A percentile compares a stretch with the other conserved stretches of the same genome.
Conservation (phyloP, 805 yeast genomes). For the Pichia deserticola region DNA sequence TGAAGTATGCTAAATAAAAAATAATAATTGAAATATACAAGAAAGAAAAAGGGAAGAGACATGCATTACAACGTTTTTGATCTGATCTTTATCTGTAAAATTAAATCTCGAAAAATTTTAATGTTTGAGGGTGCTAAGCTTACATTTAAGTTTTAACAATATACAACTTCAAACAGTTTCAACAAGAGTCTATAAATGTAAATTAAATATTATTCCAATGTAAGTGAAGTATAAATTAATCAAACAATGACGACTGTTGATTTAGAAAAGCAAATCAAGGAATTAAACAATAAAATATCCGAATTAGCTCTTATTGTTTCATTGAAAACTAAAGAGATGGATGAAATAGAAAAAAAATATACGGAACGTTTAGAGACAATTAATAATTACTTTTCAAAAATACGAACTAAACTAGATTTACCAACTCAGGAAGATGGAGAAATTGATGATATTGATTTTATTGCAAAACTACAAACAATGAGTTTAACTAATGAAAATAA, state of each 20-base stretch:
- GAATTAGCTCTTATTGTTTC: slow-evolving; percentile 32
- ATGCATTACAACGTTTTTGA: too few species aligned
- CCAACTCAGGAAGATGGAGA: background rate
- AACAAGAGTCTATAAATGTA: too few species aligned
- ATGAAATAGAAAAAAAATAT: slow-evolving; percentile 20
- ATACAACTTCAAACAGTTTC: too few species aligned
- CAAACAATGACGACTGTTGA: background rate
- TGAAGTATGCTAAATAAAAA: too few species aligned
- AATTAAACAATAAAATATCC: slow-evolving; percentile 17
- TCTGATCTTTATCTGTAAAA: too few species aligned
- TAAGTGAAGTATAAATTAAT: too few species aligned
- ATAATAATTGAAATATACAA: too few species aligned
- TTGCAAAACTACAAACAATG: background rate
- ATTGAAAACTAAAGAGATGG: slow-evolving; percentile 34
- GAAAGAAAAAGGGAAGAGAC: too few species aligned
- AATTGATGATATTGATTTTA: slow-evolving; percentile 2
- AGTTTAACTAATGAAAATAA: slow-evolving; percentile 1
- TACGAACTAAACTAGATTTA: slow-evolving; percentile 12
- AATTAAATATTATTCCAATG: too few species aligned
- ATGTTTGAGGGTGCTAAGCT: too few species aligned
- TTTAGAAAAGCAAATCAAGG: slow-evolving; percentile 12
- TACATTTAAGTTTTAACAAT: too few species aligned
- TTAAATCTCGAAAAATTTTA: too few species aligned
- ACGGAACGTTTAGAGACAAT: slow-evolving; percentile 13
- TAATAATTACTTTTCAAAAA: slow-evolving; percentile 15